A percentile compares a stretch with the other conserved stretches of the same genome.
phyloP scores from a whole-genome alignment of 2,329 filamentous ascomycete species.

The Exophiala spinifera region DNA sequence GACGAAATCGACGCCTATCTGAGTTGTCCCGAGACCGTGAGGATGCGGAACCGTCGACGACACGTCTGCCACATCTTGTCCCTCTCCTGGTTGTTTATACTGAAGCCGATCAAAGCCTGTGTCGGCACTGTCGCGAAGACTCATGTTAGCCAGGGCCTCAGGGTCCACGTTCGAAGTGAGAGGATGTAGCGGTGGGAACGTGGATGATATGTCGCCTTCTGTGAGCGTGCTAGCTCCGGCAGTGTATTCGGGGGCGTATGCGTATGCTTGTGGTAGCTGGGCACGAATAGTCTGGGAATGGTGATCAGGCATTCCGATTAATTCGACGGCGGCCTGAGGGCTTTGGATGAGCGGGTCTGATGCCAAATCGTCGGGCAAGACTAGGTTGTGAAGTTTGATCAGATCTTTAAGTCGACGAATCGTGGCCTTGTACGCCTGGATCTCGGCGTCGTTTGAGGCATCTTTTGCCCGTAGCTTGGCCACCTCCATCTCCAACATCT shows the following conservation, averaged over 20 bases:
- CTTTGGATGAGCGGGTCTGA: slow-evolving; percentile 14
- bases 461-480: slow-evolving; percentile 30
- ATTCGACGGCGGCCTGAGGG: slow-evolving; percentile 19
- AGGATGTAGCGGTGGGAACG: too few relatives aligned
- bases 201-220: too few relatives aligned
- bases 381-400: slow-evolving; percentile 20
- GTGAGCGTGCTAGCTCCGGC: too few relatives aligned
- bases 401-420: slow-evolving; percentile 26
- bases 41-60: slow-evolving; percentile 25
- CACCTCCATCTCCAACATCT: slow-evolving; percentile 32
- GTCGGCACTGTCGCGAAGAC: slow-evolving; percentile 9
- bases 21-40: slow-evolving; percentile 30
- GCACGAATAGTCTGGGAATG: slow-evolving; percentile 17
- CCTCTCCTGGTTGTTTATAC: too few relatives aligned
- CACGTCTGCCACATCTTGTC: neutral
- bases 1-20: slow-evolving; percentile 35
- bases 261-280: slow-evolving; percentile 8
- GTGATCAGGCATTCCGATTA: slow-evolving; percentile 13
- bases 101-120: neutral
- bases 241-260: slow-evolving; percentile 1
- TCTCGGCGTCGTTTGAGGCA: slow-evolving; percentile 17
- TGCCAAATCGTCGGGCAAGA: slow-evolving; percentile 22
- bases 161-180: too few relatives aligned
- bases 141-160: slow-evolving; percentile 3
- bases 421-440: slow-evolving; percentile 10